A percentile compares a stretch with the other conserved stretches of the same genome.
phyloP scores from a whole-genome alignment of 306 rosid genomes.

The Spatholobus suberectus region DNA sequence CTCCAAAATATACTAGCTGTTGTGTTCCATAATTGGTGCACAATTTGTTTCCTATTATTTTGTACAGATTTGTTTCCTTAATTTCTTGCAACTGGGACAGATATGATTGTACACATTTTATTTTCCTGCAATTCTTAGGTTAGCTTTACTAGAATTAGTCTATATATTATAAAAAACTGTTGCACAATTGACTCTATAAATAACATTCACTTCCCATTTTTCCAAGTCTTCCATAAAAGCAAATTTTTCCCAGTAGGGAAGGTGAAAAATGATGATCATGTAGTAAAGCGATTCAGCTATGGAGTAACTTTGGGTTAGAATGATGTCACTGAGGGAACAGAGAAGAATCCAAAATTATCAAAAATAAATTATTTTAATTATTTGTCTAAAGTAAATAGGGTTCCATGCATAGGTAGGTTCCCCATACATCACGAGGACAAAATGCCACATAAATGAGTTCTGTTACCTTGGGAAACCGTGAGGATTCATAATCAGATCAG shows the following conservation, averaged over 20 bases:
- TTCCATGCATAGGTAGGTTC: background rate
- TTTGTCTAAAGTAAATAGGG: background rate
- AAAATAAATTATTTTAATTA: slow-evolving; percentile 6
- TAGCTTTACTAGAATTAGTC: no score
- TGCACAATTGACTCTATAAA: background rate
- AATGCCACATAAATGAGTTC: slow-evolving; percentile 8
- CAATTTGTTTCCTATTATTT: background rate
- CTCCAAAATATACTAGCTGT: background rate
- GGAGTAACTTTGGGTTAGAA: background rate
- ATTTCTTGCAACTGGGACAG: background rate
- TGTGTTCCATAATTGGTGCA: background rate
- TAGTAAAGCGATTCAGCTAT: background rate
- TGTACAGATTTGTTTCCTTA: background rate
- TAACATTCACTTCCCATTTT: background rate
- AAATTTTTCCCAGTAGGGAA: background rate
- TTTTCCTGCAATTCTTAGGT: background rate
- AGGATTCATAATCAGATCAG: slow-evolving; percentile 97
- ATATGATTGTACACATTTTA: background rate
- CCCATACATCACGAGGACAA: background rate
- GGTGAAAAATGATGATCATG: background rate
- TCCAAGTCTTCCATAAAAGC: background rate
- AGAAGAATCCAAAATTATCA: background rate
- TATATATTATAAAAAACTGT: no score
- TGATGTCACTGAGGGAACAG: slow-evolving; percentile 18
- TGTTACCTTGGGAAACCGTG: slow-evolving; percentile 96